Evolutionary conservation across 139 green algal species (phyloP).

Genomic region (Mychonastes homosphaera): DNA sequence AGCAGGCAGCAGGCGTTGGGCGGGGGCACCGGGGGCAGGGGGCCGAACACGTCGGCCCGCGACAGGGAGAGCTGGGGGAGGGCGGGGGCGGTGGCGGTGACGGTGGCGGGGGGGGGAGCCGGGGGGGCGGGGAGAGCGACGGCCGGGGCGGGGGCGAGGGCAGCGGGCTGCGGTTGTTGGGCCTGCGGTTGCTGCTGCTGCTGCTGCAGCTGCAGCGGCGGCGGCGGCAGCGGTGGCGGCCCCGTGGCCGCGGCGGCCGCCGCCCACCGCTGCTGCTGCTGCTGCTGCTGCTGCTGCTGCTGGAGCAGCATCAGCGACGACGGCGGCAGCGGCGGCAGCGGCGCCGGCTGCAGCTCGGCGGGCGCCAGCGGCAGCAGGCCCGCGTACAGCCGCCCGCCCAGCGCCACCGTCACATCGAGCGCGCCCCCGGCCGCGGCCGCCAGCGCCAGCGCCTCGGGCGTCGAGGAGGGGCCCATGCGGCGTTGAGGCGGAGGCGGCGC

Average conservation of each 20-base stretch:
- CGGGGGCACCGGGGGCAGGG: neutral
- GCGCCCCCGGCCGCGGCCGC: neutral
- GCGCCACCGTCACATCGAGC: slow-evolving; percentile 11
- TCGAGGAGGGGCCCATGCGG: no score
- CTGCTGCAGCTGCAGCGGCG: neutral
- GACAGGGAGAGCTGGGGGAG: neutral
- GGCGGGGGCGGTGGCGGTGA: neutral
- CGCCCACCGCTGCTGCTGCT: neutral
- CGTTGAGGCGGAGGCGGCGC: neutral
- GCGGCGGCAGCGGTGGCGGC: neutral
- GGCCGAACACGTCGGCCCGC: neutral
- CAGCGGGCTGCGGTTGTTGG: neutral
- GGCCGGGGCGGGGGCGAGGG: neutral
- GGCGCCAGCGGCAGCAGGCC: slow-evolving; percentile 4
- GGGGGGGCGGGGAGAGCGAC: neutral
- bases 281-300: neutral
- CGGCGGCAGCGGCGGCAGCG: neutral
- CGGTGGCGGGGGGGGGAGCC: neutral
- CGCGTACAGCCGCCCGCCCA: slow-evolving; percentile 10
- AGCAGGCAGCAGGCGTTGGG: neutral
- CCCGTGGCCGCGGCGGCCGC: no score
- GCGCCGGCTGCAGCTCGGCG: neutral
- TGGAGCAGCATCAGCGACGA: neutral
- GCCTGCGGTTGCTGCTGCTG: neutral
- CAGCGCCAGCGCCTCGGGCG: neutral